A percentile compares a stretch with the other conserved stretches of the same genome.
Conservation (phyloP, 305 asterid genomes). For the Rubia tinctorum region DNA sequence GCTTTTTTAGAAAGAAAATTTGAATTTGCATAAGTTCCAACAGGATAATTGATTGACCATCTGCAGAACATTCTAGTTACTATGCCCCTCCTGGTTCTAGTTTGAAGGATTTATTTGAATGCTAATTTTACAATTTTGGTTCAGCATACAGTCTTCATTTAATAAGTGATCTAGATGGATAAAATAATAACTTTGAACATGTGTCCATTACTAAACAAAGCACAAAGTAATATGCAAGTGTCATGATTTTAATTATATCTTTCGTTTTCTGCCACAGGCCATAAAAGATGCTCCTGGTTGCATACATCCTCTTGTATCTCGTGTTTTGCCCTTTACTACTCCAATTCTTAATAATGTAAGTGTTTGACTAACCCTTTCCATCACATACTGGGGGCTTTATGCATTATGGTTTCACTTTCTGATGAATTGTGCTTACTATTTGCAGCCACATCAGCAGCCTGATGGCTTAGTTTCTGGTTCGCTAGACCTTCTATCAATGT, state of each 20-base stretch:
- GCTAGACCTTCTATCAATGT: conserved; percentile 84
- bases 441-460: conserved; percentile 91
- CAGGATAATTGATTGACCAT: background rate
- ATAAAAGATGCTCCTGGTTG: conserved; percentile 95
- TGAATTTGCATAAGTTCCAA: background rate
- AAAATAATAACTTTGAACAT: background rate
- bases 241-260: background rate
- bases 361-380: conserved; percentile 18
- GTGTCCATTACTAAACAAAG: background rate
- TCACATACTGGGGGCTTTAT: conserved; percentile 2
- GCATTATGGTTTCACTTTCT: background rate
- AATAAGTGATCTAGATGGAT: background rate
- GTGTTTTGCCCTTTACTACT: conserved; percentile 71
- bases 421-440: conserved; percentile 29
- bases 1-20: background rate
- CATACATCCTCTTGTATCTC: conserved; percentile 76
- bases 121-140: background rate
- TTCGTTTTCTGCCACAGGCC: conserved; percentile 44
- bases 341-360: conserved; percentile 82
- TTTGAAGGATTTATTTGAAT: conserved; percentile 1
- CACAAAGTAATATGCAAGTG: background rate
- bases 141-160: background rate
- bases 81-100: background rate
- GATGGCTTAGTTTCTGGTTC: conserved; percentile 93
- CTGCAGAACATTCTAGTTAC: background rate